Percentiles rank a stretch among this genome's conserved stretches.
Conservation (phyloP, 75 land plant species). For the Chamaecyparis obtusa region DNA sequence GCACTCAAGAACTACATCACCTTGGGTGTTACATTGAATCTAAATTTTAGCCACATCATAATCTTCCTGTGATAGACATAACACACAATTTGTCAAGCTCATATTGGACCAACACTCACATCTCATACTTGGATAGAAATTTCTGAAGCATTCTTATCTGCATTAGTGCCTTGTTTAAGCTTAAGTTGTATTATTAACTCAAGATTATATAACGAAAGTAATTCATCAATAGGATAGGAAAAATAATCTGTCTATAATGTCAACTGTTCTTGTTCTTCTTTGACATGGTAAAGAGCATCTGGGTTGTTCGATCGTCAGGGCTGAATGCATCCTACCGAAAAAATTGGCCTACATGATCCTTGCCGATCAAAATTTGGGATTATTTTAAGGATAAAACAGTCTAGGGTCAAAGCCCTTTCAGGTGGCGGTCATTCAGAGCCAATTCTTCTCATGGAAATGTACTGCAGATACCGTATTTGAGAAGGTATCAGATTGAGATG, state of each 20-base stretch:
- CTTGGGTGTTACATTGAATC: constrained; percentile 86
- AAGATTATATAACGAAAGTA: neutral
- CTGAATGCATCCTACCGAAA: constrained; percentile 77
- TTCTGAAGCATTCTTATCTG: neutral
- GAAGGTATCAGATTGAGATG: too few species aligned
- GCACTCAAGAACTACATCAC: constrained; percentile 96
- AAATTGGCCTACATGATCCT: constrained; percentile 84
- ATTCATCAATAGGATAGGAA: neutral
- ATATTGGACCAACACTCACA: too few species aligned
- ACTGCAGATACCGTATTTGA: too few species aligned
- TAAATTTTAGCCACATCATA: constrained; percentile 91
- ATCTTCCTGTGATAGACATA: constrained; percentile 60
- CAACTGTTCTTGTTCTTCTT: too few species aligned
- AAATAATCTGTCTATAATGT: too few species aligned
- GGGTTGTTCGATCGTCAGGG: constrained; percentile 55
- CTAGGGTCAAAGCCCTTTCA: constrained; percentile 82
- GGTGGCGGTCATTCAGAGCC: constrained; percentile 91
- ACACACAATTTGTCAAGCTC: neutral
- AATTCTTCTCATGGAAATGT: constrained; percentile 86
- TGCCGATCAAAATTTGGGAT: constrained; percentile 85
- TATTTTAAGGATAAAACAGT: constrained; percentile 82
- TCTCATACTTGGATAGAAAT: neutral
- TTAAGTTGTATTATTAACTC: neutral
- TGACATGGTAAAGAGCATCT: too few species aligned
- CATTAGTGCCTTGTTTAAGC: neutral